Evolutionary conservation across 2,329 filamentous ascomycete genomes (phyloP), one percentile per base, ranked within the genome.

Genomic region (Sordariomycetes sp.): DNA sequence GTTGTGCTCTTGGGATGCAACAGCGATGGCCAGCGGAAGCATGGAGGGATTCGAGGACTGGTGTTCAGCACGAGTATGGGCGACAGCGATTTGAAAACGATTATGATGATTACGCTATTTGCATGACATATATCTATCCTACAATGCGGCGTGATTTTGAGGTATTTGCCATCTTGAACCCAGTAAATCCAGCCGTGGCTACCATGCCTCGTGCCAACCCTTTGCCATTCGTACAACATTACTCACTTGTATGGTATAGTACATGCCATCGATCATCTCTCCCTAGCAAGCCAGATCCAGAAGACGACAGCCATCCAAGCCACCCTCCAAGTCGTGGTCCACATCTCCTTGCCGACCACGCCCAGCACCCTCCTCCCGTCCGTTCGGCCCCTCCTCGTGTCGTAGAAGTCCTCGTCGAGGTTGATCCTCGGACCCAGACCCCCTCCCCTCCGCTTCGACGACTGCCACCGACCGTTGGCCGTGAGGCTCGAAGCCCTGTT

Each of bases 221-320:
- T n/a, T n/a, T n/a, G n/a, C n/a, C n/a, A n/a, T n/a, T n/a, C n/a
- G n/a, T n/a, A 16, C 14, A 32, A 14, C 14, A 32, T n/a, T 8
- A 16, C 16, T 17, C 14, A 19, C 16, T 17, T 17, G n/a, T 28
- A 21, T 26, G 14, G 16, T 30, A 23, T 6, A 10, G 14, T 30
- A 17, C 29, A 21, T 21, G 8, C 33, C 30, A 12, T 20, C n/a
- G n/a, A n/a, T 42, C 55, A 85, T 42, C 79, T 79, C 48, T 67
- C 68, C 59, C 71, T 75, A 37, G 79, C 65, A 45, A 90, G 58
- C 59, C 77, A 84, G 20, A 65, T 64, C 66, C 83, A 92, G 53
- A 78, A 77, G 11, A 62, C 43, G 29, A 79, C 54, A 15, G 74
- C 75, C 54, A 83, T 70, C 66, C 72, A 75, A 6, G 65, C 66